Base-by-base conservation (phyloP, 2,329 filamentous ascomycete species). In the Colletotrichum eremochloae region DNA sequence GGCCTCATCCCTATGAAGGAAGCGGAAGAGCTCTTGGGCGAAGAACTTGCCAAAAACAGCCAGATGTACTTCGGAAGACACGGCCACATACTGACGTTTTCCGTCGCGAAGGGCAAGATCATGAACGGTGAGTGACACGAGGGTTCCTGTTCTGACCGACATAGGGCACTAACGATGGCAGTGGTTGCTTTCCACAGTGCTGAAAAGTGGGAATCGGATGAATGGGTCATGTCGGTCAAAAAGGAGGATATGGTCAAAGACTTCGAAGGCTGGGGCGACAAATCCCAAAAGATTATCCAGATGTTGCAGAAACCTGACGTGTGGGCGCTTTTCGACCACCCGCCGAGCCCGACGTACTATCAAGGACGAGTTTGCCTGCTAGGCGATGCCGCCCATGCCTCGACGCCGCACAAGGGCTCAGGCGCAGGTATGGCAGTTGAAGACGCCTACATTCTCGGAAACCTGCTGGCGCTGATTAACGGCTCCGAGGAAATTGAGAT, bases 21-120 rank as follows among this genome's bases (percentile, higher is more conserved):
- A 55, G 88, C 89, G 0, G 81, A 85, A 1, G 80, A 83, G 4
- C 82, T 84, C 1, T 76, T 93, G 2, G 87, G 86, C 0, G 72
- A 76, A 11, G 72, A 81, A 36, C 77, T 77, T 63, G 79, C 80
- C 0, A 73, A 72, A 50, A 81, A 81, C 38, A 61, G 82, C 67
- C 74, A 84, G 0, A 92, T 92, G 86, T 80, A 85, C 0, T 81
- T 91, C 80, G 89, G 88, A 0, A 84, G 84, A 2, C 80, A 83
- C 53, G 87, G 86, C 0, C 90, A 92, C 74, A 78, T 91, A 1
- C 79, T 91, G 29, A 89, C 87, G 0, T 91, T 90, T 73, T 88
- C 89, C 0, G 87, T 91, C 46, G 84, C 86, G 9, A 83, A 86
- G 6, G 88, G 88, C 12, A 81, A 83, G 40, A 85, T 84, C 0